phyloP scores from a whole-genome alignment of 1,284 basidiomycete species.

The Ganoderma multipileum region DNA sequence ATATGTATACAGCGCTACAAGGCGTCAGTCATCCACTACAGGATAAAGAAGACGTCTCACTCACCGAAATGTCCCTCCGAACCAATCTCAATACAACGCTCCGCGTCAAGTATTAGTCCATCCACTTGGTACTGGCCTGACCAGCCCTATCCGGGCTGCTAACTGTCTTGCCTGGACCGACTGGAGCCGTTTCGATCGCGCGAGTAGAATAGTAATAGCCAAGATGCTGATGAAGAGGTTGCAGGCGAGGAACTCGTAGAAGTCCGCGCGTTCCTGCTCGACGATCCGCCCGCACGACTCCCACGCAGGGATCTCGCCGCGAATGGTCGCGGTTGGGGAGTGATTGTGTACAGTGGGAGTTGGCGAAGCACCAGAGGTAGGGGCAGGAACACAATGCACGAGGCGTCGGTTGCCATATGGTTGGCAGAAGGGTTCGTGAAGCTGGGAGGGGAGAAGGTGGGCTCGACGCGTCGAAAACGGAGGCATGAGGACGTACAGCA shows the following conservation, averaged over 20 bases:
- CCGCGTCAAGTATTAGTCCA: constrained; percentile 32
- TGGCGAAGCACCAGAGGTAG: constrained; percentile 31
- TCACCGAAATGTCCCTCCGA: constrained; percentile 20
- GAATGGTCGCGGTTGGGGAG: constrained; percentile 31
- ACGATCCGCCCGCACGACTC: constrained; percentile 89
- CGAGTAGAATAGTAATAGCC: constrained; percentile 69
- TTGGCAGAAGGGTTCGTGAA: constrained; percentile 87
- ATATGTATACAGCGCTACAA: constrained; percentile 14
- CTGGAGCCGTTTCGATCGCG: constrained; percentile 72
- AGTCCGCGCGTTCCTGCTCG: constrained; percentile 79
- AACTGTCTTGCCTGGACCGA: constrained; percentile 80
- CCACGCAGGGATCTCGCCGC: constrained; percentile 85
- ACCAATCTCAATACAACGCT: neutral
- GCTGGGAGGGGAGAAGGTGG: constrained; percentile 49
- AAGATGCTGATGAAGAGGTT: constrained; percentile 77
- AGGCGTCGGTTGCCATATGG: constrained; percentile 90
- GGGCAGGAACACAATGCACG: constrained; percentile 73
- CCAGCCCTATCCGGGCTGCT: constrained; percentile 82
- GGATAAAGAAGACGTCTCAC: neutral
- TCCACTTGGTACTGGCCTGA: constrained; percentile 40
- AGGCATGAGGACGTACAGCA: constrained; percentile 57
- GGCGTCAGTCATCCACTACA: neutral
- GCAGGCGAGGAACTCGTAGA: constrained; percentile 87
- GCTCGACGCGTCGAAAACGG: constrained; percentile 6
- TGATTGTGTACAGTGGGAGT: constrained; percentile 12